Percentiles rank a stretch among this genome's conserved stretches.
phyloP scores from a whole-genome alignment of 805 yeast genomes.

The Saturnispora sekii region DNA sequence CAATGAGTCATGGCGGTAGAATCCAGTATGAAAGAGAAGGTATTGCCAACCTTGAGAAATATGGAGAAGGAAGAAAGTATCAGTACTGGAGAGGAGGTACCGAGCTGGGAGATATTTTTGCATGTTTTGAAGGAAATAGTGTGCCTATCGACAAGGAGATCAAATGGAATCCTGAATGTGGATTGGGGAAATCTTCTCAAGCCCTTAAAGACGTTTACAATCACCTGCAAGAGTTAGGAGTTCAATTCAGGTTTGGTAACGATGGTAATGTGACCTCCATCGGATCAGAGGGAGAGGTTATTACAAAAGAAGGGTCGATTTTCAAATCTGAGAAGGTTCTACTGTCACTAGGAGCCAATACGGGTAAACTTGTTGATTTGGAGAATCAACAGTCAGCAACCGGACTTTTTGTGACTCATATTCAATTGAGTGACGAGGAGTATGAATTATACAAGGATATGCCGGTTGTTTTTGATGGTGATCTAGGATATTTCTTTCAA shows the following conservation, averaged over 20 bases:
- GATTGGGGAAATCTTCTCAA: slow-evolving; percentile 31
- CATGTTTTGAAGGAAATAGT: slow-evolving; percentile 12
- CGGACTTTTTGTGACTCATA: slow-evolving; percentile 31
- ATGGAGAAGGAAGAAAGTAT: slow-evolving; percentile 22
- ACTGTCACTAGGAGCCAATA: slow-evolving; percentile 31
- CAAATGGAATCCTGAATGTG: slow-evolving; percentile 32
- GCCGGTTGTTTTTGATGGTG: slow-evolving; percentile 36
- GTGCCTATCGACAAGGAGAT: slow-evolving; percentile 12
- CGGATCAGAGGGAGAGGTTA: slow-evolving; percentile 6
- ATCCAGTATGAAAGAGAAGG: slow-evolving; percentile 29
- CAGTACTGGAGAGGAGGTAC: slow-evolving; percentile 22
- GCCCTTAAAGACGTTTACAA: slow-evolving; percentile 26
- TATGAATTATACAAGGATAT: slow-evolving; percentile 27
- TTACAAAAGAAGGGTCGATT: slow-evolving; percentile 15
- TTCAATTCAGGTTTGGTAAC: slow-evolving; percentile 26
- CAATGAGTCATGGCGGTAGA: slow-evolving; percentile 25
- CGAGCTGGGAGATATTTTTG: slow-evolving; percentile 15
- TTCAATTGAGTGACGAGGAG: slow-evolving; percentile 30
- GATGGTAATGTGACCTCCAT: slow-evolving; percentile 17
- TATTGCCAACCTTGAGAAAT: slow-evolving; percentile 22
- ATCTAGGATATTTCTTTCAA: slow-evolving; percentile 38
- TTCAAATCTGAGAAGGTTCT: slow-evolving; percentile 24
- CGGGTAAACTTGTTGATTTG: slow-evolving; percentile 29
- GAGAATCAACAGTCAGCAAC: slow-evolving; percentile 28
- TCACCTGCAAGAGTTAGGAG: slow-evolving; percentile 22